Evolutionary conservation across 139 green algal genomes (phyloP).

Genomic region (Haematococcus lacustris): DNA sequence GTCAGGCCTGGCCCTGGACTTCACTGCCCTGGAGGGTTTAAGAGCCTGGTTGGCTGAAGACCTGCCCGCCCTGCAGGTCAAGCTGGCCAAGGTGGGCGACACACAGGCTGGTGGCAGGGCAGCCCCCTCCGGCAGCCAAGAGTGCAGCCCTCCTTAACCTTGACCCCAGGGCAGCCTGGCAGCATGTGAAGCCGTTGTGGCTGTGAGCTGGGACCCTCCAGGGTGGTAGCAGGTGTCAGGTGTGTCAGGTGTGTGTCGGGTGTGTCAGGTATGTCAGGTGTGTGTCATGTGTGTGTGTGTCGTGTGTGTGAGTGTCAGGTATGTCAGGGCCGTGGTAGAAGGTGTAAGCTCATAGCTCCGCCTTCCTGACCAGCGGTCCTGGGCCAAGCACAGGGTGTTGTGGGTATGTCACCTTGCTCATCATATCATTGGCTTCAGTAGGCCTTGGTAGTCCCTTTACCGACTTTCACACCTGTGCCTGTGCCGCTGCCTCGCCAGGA

Average conservation of each 20-base stretch:
- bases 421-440: not conserved
- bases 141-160: not conserved
- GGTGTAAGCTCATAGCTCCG: not conserved
- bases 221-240: not conserved
- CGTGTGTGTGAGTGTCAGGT: too few relatives aligned
- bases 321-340: too few relatives aligned
- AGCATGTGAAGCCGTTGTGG: too few relatives aligned
- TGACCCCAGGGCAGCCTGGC: not conserved
- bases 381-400: not conserved
- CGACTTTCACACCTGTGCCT: not conserved
- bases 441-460: not conserved
- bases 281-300: too few relatives aligned
- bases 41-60: slow-evolving; percentile 51
- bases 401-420: not conserved
- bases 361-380: not conserved
- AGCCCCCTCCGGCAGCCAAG: not conserved
- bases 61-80: slow-evolving; percentile 55
- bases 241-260: not conserved
- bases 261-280: not conserved
- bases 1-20: slow-evolving; percentile 47
- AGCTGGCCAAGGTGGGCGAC: slow-evolving; percentile 22
- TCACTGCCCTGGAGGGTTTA: slow-evolving; percentile 69
- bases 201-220: too few relatives aligned
- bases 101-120: not conserved
- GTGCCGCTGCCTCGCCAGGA: slow-evolving; percentile 10